Evolutionary conservation across 2,329 filamentous ascomycete species (phyloP), one percentile per base, ranked within the genome.

Genomic region (Rhytidhysteron rufulum): DNA sequence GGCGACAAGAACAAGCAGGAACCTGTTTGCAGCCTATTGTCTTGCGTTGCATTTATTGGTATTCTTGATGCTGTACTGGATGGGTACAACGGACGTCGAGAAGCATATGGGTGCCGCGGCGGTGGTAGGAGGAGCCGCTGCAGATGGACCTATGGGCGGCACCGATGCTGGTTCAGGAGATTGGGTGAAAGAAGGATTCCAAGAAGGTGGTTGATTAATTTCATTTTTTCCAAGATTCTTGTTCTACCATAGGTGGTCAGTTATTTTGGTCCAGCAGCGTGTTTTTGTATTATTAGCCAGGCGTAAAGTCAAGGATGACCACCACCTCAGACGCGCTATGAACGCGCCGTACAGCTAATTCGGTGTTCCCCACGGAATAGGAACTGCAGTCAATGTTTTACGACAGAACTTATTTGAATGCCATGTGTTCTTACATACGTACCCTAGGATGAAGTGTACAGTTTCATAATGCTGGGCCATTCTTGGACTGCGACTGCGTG

Each of bases 1-100:
- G 47, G 88, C 90, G 37, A 95, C 89, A 34, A 76, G 93, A 46
- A 87, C 85, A 20, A 96, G 89, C 69, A 79, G 94, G 48, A 98
- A 97, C 63, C 65, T 98, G 43, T 98, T 98, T 67, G 93, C 90
- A 1, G 82, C 80, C 9, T 98, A 98, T 66, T 94, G 91, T 64
- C 72, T 96, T 25, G 88, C 83, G 24, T 74, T 98, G 51, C 93
- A 98, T 70, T 58, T 96, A 32, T 69, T 98, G 34, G 83, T 97
- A 2, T 93, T 98, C 58, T 74, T 85, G 51, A 85, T 88, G 65
- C 71, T 97, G 45, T 97, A 91, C 67, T 90, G 83, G 79, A 81
- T 89, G 58, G 87, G 87, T 43, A 79, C 80, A 3, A 71, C 74
- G 21, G 80, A 88, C 54, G 75, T 81, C 24, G 82, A 83, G 58